phyloP scores from a whole-genome alignment of 2,329 filamentous ascomycete species.

The Elsinoe batatas region DNA sequence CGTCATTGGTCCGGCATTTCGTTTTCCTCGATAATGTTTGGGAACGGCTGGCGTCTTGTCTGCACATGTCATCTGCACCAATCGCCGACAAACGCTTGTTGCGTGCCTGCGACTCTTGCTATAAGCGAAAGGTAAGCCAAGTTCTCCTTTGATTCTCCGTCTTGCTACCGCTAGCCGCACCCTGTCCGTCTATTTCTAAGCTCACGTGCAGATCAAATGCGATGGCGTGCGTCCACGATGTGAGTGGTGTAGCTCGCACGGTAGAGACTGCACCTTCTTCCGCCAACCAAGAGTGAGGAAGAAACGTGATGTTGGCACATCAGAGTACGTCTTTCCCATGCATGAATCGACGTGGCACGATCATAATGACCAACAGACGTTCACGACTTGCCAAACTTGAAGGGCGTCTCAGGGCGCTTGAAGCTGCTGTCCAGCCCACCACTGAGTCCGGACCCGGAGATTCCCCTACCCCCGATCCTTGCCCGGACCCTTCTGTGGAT shows the following conservation, averaged over 20 bases:
- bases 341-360: background rate
- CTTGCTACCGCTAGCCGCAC: background rate
- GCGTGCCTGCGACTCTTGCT: constrained; percentile 41
- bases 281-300: constrained; percentile 25
- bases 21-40: background rate
- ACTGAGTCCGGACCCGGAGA: background rate
- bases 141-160: constrained; percentile 1
- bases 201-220: constrained; percentile 39
- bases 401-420: background rate
- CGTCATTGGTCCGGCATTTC: constrained; percentile 1
- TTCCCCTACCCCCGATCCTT: background rate
- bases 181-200: background rate
- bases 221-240: constrained; percentile 36
- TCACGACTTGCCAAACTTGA: background rate
- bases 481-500: background rate
- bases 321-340: background rate
- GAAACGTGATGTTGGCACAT: constrained; percentile 16
- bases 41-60: background rate
- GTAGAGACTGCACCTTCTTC: constrained; percentile 39
- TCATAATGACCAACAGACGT: background rate
- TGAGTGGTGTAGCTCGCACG: constrained; percentile 44
- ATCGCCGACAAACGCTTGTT: background rate
- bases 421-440: background rate
- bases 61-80: background rate
- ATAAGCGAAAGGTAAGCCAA: constrained; percentile 37